Percentiles rank a stretch among this genome's conserved stretches.
Evolutionary conservation across 2,329 filamentous ascomycete genomes (phyloP).

Genomic region (Camillea tinctor): DNA sequence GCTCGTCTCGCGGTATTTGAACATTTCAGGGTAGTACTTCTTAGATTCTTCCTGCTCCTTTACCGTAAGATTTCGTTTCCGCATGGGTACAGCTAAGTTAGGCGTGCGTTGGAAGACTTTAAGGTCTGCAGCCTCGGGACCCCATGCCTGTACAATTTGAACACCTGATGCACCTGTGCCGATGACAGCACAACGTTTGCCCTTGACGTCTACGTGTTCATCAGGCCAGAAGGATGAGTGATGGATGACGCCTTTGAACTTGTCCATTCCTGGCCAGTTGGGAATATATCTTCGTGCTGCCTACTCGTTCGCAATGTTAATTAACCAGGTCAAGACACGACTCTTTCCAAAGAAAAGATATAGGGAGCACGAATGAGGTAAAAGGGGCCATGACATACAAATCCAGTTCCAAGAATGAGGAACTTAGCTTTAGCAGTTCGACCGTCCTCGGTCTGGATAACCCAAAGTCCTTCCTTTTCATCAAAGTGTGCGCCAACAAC

Average conservation of each 20-base stretch:
- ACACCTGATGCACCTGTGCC: constrained; percentile 65
- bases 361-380: neutral
- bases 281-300: constrained; percentile 62
- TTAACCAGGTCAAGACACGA: neutral
- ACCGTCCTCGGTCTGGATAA: constrained; percentile 50
- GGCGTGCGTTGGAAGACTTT: constrained; percentile 67
- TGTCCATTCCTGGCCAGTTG: constrained; percentile 57
- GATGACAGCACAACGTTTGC: constrained; percentile 61
- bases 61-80: constrained; percentile 44
- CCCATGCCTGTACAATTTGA: constrained; percentile 62
- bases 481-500: constrained; percentile 54
- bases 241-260: constrained; percentile 58
- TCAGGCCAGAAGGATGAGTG: constrained; percentile 63
- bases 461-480: constrained; percentile 46
- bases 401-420: constrained; percentile 53
- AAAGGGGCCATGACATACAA: constrained; percentile 38
- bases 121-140: constrained; percentile 49
- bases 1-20: constrained; percentile 48
- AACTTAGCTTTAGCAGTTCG: constrained; percentile 49
- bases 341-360: neutral
- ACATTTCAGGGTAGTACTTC: constrained; percentile 49
- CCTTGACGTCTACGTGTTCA: constrained; percentile 51
- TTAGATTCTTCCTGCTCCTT: constrained; percentile 51
- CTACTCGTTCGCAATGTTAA: constrained; percentile 19
- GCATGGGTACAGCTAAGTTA: constrained; percentile 64